These are phyloP conservation scores for Calonectria pauciramosa DNA, from an alignment of 2,329 filamentous ascomycete genomes.

Conservation along the genomic window DNA sequence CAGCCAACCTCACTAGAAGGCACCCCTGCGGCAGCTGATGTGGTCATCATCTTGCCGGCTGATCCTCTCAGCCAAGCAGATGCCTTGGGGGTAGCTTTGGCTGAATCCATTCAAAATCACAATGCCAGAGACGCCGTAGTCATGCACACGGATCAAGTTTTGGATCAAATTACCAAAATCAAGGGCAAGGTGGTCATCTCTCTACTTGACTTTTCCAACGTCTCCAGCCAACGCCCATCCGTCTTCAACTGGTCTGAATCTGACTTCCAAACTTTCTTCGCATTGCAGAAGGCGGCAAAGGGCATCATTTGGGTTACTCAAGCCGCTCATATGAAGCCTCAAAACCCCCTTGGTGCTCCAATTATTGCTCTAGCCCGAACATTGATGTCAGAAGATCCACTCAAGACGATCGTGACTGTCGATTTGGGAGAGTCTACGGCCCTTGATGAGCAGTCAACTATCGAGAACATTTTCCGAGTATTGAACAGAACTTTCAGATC, in stretches of 20 bases:
- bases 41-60: slow-evolving; percentile 38
- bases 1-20: not conserved
- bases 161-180: slow-evolving; percentile 30
- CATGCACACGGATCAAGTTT: slow-evolving; percentile 28
- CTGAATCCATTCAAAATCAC: not conserved
- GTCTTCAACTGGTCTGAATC: slow-evolving; percentile 56
- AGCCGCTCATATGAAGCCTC: slow-evolving; percentile 54
- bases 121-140: not conserved
- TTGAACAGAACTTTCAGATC: slow-evolving; percentile 43
- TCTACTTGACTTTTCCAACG: slow-evolving; percentile 58
- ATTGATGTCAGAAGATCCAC: slow-evolving; percentile 63
- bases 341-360: slow-evolving; percentile 53
- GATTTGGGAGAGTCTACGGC: slow-evolving; percentile 51
- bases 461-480: slow-evolving; percentile 42
- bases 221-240: slow-evolving; percentile 37
- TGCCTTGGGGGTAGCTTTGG: not conserved
- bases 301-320: slow-evolving; percentile 64
- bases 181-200: slow-evolving; percentile 57
- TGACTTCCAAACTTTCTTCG: slow-evolving; percentile 58
- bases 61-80: slow-evolving; percentile 14
- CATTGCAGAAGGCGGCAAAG: slow-evolving; percentile 52
- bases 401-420: slow-evolving; percentile 59
- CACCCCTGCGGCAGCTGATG: not conserved
- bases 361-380: slow-evolving; percentile 63
- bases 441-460: slow-evolving; percentile 30